phyloP scores from a whole-genome alignment of 2,329 filamentous ascomycete genomes.

The Microsporum ferrugineum region DNA sequence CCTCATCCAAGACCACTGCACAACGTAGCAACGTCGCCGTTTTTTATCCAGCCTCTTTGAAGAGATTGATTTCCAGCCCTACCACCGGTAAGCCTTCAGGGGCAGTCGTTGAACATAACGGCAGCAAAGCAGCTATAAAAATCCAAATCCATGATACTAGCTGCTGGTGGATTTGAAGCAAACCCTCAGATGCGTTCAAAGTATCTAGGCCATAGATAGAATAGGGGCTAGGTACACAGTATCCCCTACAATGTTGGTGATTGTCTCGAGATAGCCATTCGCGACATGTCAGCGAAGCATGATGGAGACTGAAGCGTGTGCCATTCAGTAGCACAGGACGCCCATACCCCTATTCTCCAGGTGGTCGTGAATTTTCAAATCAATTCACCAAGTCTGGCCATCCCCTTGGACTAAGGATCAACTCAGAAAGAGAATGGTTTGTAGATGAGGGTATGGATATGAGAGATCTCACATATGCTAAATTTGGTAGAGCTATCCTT shows the following conservation, averaged over 20 bases:
- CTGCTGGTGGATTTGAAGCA: constrained; percentile 54
- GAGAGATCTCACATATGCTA: constrained; percentile 57
- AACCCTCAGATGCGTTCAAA: constrained; percentile 46
- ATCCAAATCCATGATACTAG: constrained; percentile 20
- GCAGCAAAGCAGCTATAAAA: constrained; percentile 14
- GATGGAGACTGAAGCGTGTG: constrained; percentile 54
- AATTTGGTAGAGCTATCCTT: constrained; percentile 52
- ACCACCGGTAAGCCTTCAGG: constrained; percentile 15
- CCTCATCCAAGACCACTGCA: constrained; percentile 44
- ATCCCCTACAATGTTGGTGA: constrained; percentile 56
- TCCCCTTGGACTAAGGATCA: constrained; percentile 55
- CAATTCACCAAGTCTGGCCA: constrained; percentile 60
- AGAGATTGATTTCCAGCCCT: constrained; percentile 16
- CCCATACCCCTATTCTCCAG: constrained; percentile 44
- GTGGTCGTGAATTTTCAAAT: constrained; percentile 51
- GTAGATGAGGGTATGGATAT: constrained; percentile 56
- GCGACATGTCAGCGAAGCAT: constrained; percentile 40
- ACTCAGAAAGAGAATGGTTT: constrained; percentile 47
- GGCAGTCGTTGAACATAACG: constrained; percentile 15
- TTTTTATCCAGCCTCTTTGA: constrained; percentile 38
- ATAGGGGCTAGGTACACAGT: constrained; percentile 50
- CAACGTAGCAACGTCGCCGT: constrained; percentile 34
- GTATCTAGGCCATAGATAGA: constrained; percentile 50
- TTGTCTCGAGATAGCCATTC: constrained; percentile 43
- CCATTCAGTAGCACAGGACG: constrained; percentile 56